These are phyloP conservation scores for Trichoderma reesei DNA, from an alignment of 495 filamentous ascomycete genomes.

Conservation along the genomic window DNA sequence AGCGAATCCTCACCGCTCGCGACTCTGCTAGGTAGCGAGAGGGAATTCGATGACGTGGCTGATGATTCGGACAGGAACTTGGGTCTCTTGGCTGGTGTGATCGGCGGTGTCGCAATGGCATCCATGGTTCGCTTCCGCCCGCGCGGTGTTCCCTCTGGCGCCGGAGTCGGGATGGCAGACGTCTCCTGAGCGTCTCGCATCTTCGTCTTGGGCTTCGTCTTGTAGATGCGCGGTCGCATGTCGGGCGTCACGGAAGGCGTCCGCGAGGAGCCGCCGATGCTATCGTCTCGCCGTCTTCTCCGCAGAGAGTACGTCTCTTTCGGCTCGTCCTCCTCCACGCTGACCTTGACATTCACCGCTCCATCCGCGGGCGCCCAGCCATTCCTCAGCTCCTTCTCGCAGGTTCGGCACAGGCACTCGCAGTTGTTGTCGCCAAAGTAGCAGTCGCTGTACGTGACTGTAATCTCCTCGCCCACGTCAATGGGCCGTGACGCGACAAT, in stretches of 20 bases:
- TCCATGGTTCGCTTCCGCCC: constrained; percentile 27
- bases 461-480: constrained; percentile 83
- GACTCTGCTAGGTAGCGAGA: not conserved
- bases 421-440: constrained; percentile 95
- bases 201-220: constrained; percentile 22
- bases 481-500: constrained; percentile 75
- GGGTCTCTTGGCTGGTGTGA: constrained; percentile 34
- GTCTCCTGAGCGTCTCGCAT: constrained; percentile 14
- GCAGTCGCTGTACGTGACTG: constrained; percentile 86
- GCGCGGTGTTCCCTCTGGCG: constrained; percentile 14
- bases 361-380: constrained; percentile 58
- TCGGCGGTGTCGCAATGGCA: constrained; percentile 31
- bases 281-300: constrained; percentile 33
- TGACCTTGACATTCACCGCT: constrained; percentile 30
- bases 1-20: not conserved
- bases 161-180: constrained; percentile 13
- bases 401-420: constrained; percentile 86
- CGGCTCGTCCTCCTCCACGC: constrained; percentile 30
- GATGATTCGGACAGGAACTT: constrained; percentile 24
- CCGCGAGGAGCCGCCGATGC: constrained; percentile 28
- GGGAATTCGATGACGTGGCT: not conserved
- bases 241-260: constrained; percentile 39
- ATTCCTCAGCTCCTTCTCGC: constrained; percentile 64
- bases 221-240: constrained; percentile 34
- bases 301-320: constrained; percentile 35